Evolutionary conservation across 1,284 basidiomycete genomes (phyloP).

Genomic region (Malassezia cuniculi): DNA sequence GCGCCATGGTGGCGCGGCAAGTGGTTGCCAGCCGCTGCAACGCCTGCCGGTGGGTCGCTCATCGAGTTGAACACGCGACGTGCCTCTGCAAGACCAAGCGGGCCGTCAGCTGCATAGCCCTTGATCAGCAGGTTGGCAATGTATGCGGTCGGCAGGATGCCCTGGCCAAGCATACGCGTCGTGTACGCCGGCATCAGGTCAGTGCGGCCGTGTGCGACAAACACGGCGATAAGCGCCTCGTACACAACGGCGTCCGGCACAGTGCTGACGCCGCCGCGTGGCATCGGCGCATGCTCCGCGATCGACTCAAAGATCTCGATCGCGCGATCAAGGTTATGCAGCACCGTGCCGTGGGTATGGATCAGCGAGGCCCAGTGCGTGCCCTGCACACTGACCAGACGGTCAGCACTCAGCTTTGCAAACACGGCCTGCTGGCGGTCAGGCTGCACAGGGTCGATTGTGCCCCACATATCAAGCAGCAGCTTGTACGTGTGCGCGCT

Average conservation of each 20-base stretch:
- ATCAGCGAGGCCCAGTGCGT: constrained; percentile 86
- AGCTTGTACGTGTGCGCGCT: constrained; percentile 49
- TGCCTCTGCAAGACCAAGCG: constrained; percentile 48
- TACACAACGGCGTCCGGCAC: constrained; percentile 73
- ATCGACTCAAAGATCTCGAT: constrained; percentile 69
- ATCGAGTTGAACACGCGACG: constrained; percentile 65
- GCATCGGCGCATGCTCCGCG: constrained; percentile 46
- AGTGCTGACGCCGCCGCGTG: constrained; percentile 22
- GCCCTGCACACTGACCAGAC: constrained; percentile 57
- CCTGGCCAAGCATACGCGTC: constrained; percentile 54
- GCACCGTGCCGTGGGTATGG: constrained; percentile 72
- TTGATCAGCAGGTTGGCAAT: constrained; percentile 85
- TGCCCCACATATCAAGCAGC: constrained; percentile 77
- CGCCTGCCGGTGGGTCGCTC: constrained; percentile 68
- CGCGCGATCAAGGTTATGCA: constrained; percentile 65
- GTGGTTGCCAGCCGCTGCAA: constrained; percentile 81
- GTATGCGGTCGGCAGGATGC: constrained; percentile 84
- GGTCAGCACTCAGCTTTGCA: constrained; percentile 52
- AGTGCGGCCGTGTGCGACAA: constrained; percentile 64
- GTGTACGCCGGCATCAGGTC: constrained; percentile 66
- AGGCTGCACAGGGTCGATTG: constrained; percentile 65
- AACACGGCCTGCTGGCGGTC: constrained; percentile 64
- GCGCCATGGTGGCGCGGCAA: constrained; percentile 48
- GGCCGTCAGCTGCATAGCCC: constrained; percentile 56
- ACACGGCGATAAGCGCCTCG: constrained; percentile 78